Percentiles rank a stretch among this genome's conserved stretches.
Evolutionary conservation across 2,329 filamentous ascomycete species (phyloP).

Genomic region (Dactylonectria estremocensis): DNA sequence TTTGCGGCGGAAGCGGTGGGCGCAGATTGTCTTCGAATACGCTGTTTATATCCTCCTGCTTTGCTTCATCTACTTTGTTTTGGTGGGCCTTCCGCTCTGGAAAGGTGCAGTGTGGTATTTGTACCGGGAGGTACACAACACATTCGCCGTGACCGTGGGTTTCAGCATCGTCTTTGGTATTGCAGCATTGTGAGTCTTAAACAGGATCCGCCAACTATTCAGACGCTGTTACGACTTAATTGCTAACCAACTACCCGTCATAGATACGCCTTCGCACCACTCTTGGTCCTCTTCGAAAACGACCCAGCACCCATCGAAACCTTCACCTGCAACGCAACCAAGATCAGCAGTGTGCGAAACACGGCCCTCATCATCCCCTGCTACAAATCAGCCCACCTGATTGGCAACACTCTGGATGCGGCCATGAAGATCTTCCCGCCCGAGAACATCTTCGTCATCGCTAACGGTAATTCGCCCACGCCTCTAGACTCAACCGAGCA

Average conservation of each 20-base stretch:
- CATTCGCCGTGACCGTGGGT: slow-evolving; percentile 14
- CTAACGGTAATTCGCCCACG: slow-evolving; percentile 30
- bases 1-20: slow-evolving; percentile 20
- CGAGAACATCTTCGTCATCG: slow-evolving; percentile 29
- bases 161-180: slow-evolving; percentile 17
- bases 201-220: not conserved
- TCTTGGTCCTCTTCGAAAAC: slow-evolving; percentile 20
- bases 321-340: slow-evolving; percentile 6
- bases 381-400: slow-evolving; percentile 27
- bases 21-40: slow-evolving; percentile 23
- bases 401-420: slow-evolving; percentile 28
- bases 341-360: not conserved
- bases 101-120: slow-evolving; percentile 26
- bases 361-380: slow-evolving; percentile 33
- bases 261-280: slow-evolving; percentile 23
- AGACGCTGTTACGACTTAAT: not conserved
- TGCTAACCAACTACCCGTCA: not conserved
- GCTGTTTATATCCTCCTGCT: not conserved
- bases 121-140: slow-evolving; percentile 15
- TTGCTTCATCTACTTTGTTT: slow-evolving; percentile 24
- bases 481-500: slow-evolving; percentile 31
- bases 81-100: slow-evolving; percentile 27
- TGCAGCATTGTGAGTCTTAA: slow-evolving; percentile 17
- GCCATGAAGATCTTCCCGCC: slow-evolving; percentile 27
- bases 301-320: not conserved